phyloP scores from a whole-genome alignment of 1,284 basidiomycete genomes.

The Boletellus deceptivus region DNA sequence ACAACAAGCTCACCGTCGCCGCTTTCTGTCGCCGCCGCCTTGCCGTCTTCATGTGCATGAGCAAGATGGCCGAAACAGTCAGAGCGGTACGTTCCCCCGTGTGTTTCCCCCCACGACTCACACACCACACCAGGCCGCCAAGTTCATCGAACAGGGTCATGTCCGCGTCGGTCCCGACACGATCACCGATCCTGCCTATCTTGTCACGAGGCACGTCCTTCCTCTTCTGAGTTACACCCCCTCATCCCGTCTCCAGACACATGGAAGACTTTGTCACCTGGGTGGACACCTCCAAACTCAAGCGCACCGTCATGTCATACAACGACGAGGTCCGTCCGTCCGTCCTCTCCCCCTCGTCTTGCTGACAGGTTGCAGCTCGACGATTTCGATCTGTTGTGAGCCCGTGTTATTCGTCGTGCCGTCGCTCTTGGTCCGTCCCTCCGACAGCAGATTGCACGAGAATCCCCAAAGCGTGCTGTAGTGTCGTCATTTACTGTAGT shows the following conservation, averaged over 20 bases:
- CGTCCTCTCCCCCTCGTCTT: neutral
- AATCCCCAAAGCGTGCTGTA: neutral
- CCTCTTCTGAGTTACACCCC: neutral
- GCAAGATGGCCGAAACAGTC: slow-evolving; percentile 96
- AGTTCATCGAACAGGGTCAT: slow-evolving; percentile 98
- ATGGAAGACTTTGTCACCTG: slow-evolving; percentile 99
- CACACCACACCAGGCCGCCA: slow-evolving; percentile 67
- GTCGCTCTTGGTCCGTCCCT: neutral
- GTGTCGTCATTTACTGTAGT: slow-evolving; percentile 5
- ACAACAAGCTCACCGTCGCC: slow-evolving; percentile 93
- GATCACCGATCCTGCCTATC: slow-evolving; percentile 94
- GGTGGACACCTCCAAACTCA: slow-evolving; percentile 97
- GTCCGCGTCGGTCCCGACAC: slow-evolving; percentile 96
- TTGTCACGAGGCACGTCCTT: slow-evolving; percentile 76
- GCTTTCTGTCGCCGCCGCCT: slow-evolving; percentile 91
- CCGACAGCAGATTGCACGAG: slow-evolving; percentile 6
- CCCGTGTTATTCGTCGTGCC: neutral
- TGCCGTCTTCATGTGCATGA: slow-evolving; percentile 89
- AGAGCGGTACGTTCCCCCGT: slow-evolving; percentile 69
- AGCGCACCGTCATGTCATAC: slow-evolving; percentile 93
- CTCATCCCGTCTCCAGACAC: slow-evolving; percentile 49
- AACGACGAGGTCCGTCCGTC: slow-evolving; percentile 82
- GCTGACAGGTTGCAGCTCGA: slow-evolving; percentile 61
- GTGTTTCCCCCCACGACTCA: slow-evolving; percentile 3
- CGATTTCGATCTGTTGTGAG: slow-evolving; percentile 83